Evolutionary conservation across 1,139 yeast genomes (phyloP).

Genomic region (Candida gigantensis): DNA sequence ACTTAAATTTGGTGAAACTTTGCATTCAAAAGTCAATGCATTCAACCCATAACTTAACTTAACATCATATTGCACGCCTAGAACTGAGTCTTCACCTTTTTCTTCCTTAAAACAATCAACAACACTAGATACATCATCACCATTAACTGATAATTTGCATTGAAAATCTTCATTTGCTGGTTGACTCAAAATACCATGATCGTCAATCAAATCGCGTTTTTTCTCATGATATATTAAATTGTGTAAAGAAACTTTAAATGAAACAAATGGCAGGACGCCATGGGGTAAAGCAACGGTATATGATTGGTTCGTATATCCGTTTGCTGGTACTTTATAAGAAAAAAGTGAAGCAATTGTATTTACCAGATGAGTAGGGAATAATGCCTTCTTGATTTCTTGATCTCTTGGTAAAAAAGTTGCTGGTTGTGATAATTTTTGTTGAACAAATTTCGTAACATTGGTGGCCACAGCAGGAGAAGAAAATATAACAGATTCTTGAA

Average conservation of each 20-base stretch:
- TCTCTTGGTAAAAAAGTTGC: constrained; percentile 18
- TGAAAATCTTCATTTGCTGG: constrained; percentile 43
- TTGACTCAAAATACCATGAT: constrained; percentile 29
- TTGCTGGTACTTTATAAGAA: constrained; percentile 48
- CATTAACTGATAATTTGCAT: constrained; percentile 48
- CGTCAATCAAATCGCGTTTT: constrained; percentile 32
- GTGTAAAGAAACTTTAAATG: constrained; percentile 47
- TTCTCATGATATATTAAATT: constrained; percentile 39
- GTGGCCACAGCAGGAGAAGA: constrained; percentile 34
- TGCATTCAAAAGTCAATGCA: constrained; percentile 47
- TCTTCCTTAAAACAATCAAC: constrained; percentile 41
- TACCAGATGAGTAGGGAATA: constrained; percentile 36
- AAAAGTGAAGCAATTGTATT: constrained; percentile 33
- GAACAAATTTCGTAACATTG: constrained; percentile 27
- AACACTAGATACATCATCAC: constrained; percentile 46
- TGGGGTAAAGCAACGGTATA: constrained; percentile 47
- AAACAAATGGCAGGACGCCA: constrained; percentile 44
- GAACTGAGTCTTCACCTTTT: constrained; percentile 14
- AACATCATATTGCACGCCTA: constrained; percentile 48
- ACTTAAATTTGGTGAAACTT: constrained; percentile 42
- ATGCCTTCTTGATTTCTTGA: constrained; percentile 29
- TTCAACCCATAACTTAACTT: constrained; percentile 53
- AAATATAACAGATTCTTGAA: constrained; percentile 38
- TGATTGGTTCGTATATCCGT: constrained; percentile 44
- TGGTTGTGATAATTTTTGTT: constrained; percentile 24